Conservation (phyloP, 208 protist genomes). For the Leishmania aethiopica region DNA sequence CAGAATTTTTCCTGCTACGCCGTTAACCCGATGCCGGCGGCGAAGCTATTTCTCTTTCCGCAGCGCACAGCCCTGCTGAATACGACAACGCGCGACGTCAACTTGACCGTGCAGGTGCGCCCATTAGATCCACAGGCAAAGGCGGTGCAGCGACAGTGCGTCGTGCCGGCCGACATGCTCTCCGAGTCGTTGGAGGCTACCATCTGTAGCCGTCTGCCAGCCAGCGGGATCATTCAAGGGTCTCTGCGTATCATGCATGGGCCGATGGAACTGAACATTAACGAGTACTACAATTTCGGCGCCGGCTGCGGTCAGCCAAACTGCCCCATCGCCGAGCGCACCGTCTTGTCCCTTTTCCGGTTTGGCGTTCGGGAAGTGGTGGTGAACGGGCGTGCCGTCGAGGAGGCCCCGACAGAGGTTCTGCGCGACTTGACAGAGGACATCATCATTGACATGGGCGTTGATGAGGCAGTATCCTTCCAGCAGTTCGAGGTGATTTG, state of each 20-base stretch:
- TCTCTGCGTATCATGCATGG: slow-evolving; percentile 87
- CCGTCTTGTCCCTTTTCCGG: slow-evolving; percentile 79
- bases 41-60: slow-evolving; percentile 78
- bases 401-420: slow-evolving; percentile 43
- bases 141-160: slow-evolving; percentile 59
- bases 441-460: slow-evolving; percentile 79
- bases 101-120: slow-evolving; percentile 70
- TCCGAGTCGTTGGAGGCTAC: slow-evolving; percentile 70
- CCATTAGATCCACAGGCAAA: slow-evolving; percentile 59
- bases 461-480: slow-evolving; percentile 74
- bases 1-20: slow-evolving; percentile 86
- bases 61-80: slow-evolving; percentile 65
- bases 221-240: slow-evolving; percentile 68
- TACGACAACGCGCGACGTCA: slow-evolving; percentile 69
- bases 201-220: slow-evolving; percentile 63
- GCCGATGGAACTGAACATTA: slow-evolving; percentile 85
- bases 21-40: slow-evolving; percentile 68
- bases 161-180: slow-evolving; percentile 82
- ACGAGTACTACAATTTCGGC: slow-evolving; percentile 89
- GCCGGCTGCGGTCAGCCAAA: slow-evolving; percentile 73
- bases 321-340: slow-evolving; percentile 81
- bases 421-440: slow-evolving; percentile 49
- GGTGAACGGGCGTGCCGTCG: slow-evolving; percentile 68
- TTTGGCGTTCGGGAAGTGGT: slow-evolving; percentile 86
- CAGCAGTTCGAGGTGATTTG: slow-evolving; percentile 89